Conservation (phyloP, 192 early-diverging fungal genomes). For the Backusella luteola region DNA sequence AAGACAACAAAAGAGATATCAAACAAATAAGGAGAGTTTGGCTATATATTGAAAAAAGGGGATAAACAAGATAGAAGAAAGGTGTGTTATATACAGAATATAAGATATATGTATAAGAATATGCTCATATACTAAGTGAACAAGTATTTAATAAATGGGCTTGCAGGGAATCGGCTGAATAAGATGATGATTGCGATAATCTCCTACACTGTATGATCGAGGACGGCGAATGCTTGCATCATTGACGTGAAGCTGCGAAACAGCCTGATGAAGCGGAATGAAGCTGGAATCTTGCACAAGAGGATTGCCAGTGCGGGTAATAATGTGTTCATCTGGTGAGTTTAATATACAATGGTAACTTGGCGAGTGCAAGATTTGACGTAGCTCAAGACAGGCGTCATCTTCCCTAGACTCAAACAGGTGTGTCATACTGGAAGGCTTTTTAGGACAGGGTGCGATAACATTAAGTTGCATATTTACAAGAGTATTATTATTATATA, state of each 20-base stretch:
- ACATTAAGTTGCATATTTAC: slow-evolving; percentile 13
- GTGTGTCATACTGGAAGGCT: slow-evolving; percentile 3
- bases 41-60: neutral
- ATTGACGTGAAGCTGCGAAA: slow-evolving; percentile 14
- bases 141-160: neutral
- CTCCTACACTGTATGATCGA: slow-evolving; percentile 17
- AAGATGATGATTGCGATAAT: slow-evolving; percentile 10
- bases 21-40: neutral
- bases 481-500: neutral
- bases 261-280: slow-evolving; percentile 23
- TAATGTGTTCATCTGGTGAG: slow-evolving; percentile 11
- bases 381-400: slow-evolving; percentile 19
- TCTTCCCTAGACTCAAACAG: neutral
- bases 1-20: slow-evolving; percentile 2
- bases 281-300: slow-evolving; percentile 23
- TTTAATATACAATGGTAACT: slow-evolving; percentile 1
- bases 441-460: slow-evolving; percentile 21
- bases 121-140: neutral
- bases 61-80: slow-evolving; percentile 5
- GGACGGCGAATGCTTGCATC: neutral
- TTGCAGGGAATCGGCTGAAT: neutral
- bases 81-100: neutral
- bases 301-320: slow-evolving; percentile 19
- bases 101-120: neutral
- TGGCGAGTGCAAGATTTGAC: slow-evolving; percentile 14